Evolutionary conservation across 2,329 filamentous ascomycete species (phyloP).

Genomic region (Didymella keratinophila): DNA sequence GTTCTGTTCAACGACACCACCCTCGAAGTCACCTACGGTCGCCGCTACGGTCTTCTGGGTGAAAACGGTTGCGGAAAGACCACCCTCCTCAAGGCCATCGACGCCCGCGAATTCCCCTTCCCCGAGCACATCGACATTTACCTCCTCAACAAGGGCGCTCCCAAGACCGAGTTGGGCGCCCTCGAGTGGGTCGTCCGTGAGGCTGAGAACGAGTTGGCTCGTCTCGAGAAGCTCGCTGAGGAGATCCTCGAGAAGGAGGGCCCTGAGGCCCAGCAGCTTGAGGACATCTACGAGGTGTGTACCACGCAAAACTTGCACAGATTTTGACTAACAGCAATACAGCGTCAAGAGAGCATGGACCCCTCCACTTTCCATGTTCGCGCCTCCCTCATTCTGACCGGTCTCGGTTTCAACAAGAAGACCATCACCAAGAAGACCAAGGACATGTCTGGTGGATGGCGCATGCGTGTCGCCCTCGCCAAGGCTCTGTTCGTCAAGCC

Average conservation of each 20-base stretch:
- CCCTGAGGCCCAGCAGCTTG: slow-evolving; percentile 86
- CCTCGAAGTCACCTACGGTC: slow-evolving; percentile 90
- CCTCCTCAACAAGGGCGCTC: slow-evolving; percentile 95
- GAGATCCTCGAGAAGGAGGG: slow-evolving; percentile 90
- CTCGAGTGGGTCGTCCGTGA: slow-evolving; percentile 97
- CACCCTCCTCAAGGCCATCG: slow-evolving; percentile 95
- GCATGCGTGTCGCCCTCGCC: slow-evolving; percentile 97
- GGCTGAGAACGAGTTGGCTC: slow-evolving; percentile 90
- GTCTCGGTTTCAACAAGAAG: slow-evolving; percentile 98
- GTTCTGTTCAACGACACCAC: slow-evolving; percentile 94
- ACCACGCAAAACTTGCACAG: background rate
- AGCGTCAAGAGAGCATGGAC: slow-evolving; percentile 99
- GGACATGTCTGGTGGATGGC: slow-evolving; percentile 99
- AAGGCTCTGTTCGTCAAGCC: slow-evolving; percentile 99
- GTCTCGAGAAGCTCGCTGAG: slow-evolving; percentile 88
- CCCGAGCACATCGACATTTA: slow-evolving; percentile 98
- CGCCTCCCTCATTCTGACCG: slow-evolving; percentile 94
- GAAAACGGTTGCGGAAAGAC: slow-evolving; percentile 99
- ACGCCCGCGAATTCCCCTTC: slow-evolving; percentile 91
- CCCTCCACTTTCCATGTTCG: slow-evolving; percentile 96
- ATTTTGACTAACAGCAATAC: slow-evolving; percentile 18
- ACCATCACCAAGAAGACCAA: slow-evolving; percentile 99
- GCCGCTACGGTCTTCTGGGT: slow-evolving; percentile 91
- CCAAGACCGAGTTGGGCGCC: slow-evolving; percentile 85
- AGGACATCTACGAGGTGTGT: slow-evolving; percentile 94